Evolutionary conservation across 805 yeast genomes (phyloP), one percentile per base, ranked within the genome.

Genomic region (Ogataea nitratoaversa): DNA sequence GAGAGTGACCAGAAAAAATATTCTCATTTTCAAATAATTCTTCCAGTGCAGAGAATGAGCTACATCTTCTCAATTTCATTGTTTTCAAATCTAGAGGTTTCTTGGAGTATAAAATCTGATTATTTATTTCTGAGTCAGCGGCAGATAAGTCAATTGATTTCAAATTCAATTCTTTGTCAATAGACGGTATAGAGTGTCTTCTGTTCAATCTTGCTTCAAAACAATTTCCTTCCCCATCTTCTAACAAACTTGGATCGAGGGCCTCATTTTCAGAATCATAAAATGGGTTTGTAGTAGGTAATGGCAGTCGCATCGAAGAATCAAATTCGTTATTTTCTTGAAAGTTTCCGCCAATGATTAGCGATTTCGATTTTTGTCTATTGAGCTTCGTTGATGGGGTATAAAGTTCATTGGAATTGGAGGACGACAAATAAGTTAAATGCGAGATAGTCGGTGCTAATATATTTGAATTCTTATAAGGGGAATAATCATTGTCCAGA

Each of bases 101-200:
- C 6, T 29, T 32, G 4, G 44, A 45, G 31, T 37, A 32, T 17
- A 53, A 5, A 6, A 53, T 41, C 1, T 46, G 41, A 6, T 14
- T 30, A 23, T 32, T 36, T 18, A 40, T 56, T 56, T 46, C 58
- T 49, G 38, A 51, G 51, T 43, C 60, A 41, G 30, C 43, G 23
- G 46, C 31, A 7, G 40, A 37, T 37, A 56, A 30, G 18, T 57
- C 59, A 16, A 67, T 44, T 5, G 57, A 54, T 30, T 52, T 41
- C 1, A 52, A 36, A 37, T 59, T 66, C 11, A 68, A 27, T 22
- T 70, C 76, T 3, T 49, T 36, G 13, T 50, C 39, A 8, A 64
- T 43, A 5, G 56, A 56, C 1, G 76, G 76, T 32, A 62, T 58
- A n/a, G 75, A 66, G 16, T 57, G 53, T 36, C 76, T 54, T 50